These are phyloP conservation scores for Phaffia australis DNA, from an alignment of 768 basidiomycete genomes.

Conservation along the genomic window DNA sequence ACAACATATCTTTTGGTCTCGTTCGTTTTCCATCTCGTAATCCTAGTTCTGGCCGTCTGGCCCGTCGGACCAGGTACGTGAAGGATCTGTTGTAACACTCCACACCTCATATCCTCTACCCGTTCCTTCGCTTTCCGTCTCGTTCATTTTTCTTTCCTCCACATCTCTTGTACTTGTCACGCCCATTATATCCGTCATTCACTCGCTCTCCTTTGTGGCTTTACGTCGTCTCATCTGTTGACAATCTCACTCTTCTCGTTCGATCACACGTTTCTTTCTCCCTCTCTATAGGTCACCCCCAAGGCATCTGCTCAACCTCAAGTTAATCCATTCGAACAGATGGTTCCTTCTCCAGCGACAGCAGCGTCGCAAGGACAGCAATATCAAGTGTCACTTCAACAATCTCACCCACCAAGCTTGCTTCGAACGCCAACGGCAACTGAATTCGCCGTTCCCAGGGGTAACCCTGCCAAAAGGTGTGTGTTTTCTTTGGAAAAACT, in stretches of 20 bases:
- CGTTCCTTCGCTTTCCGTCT: neutral
- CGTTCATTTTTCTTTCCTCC: neutral
- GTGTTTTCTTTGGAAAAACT: neutral
- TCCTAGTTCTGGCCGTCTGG: slow-evolving; percentile 25
- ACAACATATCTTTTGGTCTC: neutral
- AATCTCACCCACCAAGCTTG: neutral
- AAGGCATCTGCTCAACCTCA: slow-evolving; percentile 24
- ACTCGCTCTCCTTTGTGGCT: neutral
- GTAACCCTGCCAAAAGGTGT: slow-evolving; percentile 17
- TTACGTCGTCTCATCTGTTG: neutral
- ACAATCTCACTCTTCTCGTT: neutral
- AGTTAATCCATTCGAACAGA: slow-evolving; percentile 21
- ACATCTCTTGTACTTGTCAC: neutral
- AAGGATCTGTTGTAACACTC: neutral
- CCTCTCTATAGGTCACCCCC: slow-evolving; percentile 18
- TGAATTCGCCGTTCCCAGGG: slow-evolving; percentile 17
- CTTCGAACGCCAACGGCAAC: slow-evolving; percentile 16
- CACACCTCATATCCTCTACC: neutral
- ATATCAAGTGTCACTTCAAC: neutral
- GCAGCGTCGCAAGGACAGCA: neutral
- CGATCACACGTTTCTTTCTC: neutral
- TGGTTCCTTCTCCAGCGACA: slow-evolving; percentile 2
- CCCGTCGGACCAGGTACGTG: slow-evolving; percentile 24
- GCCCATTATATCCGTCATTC: neutral
- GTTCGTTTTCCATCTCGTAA: neutral